A percentile compares a stretch with the other conserved stretches of the same genome.
Evolutionary conservation across 1,284 basidiomycete species (phyloP).

Genomic region (Bondarzewia mesenterica): DNA sequence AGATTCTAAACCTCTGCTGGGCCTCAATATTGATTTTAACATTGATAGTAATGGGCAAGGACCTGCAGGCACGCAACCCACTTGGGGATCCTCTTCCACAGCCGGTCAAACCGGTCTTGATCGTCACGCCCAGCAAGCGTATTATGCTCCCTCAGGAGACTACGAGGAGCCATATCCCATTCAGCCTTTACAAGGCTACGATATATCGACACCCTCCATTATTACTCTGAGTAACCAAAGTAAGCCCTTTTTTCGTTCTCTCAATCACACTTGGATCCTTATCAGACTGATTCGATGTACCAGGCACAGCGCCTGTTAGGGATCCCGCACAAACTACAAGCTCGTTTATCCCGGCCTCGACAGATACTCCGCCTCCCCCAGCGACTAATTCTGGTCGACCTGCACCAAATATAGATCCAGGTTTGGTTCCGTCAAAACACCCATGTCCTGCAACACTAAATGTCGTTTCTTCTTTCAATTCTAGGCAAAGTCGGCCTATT

Average conservation of each 20-base stretch:
- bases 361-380: slow-evolving; percentile 7
- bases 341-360: neutral
- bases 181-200: neutral
- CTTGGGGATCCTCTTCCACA: slow-evolving; percentile 4
- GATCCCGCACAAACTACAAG: neutral
- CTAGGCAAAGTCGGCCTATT: slow-evolving; percentile 60
- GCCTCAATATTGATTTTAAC: neutral
- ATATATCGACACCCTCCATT: neutral
- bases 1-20: neutral
- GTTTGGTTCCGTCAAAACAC: slow-evolving; percentile 2
- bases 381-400: slow-evolving; percentile 12
- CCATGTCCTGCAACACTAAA: neutral
- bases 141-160: slow-evolving; percentile 10
- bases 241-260: neutral
- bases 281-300: too few relatives aligned
- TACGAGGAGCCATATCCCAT: neutral
- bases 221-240: neutral
- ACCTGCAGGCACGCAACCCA: neutral
- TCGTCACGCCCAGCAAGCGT: slow-evolving; percentile 13
- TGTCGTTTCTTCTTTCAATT: neutral
- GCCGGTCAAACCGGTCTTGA: slow-evolving; percentile 5
- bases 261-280: neutral
- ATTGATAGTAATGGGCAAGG: slow-evolving; percentile 1
- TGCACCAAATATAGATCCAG: slow-evolving; percentile 19
- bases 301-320: too few relatives aligned